phyloP scores from a whole-genome alignment of 257 asterid genomes.

The Jacaranda mimosifolia region DNA sequence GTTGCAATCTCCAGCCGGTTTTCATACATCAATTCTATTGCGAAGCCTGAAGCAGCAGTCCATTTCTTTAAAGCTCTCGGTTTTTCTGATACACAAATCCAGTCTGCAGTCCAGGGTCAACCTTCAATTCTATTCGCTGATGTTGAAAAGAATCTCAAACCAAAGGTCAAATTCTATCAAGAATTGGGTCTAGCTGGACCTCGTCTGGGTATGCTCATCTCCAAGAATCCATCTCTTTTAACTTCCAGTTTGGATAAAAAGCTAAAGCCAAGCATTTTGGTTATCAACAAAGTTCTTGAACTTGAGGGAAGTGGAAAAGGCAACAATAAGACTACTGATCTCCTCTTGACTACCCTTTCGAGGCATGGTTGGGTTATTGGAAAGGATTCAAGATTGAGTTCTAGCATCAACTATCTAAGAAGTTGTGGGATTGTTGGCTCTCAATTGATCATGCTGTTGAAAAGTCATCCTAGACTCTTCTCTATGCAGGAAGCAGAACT shows the following conservation, averaged over 20 bases:
- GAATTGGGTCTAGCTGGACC: slow-evolving; percentile 47
- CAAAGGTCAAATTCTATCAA: slow-evolving; percentile 43
- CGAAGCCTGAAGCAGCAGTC: slow-evolving; percentile 27
- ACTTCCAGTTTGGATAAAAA: slow-evolving; percentile 35
- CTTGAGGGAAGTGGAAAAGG: slow-evolving; percentile 13
- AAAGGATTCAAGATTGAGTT: background rate
- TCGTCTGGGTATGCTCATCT: slow-evolving; percentile 36
- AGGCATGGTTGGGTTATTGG: slow-evolving; percentile 17
- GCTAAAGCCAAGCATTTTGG: slow-evolving; percentile 37
- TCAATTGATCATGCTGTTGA: slow-evolving; percentile 28
- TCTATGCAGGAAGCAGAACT: slow-evolving; percentile 11
- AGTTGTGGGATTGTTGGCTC: slow-evolving; percentile 30
- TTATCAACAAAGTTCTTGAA: slow-evolving; percentile 31
- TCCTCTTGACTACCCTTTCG: slow-evolving; percentile 19
- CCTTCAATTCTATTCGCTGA: slow-evolving; percentile 39
- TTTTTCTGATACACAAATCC: slow-evolving; percentile 27
- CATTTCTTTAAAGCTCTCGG: slow-evolving; percentile 28
- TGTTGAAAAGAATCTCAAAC: slow-evolving; percentile 45
- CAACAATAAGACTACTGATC: background rate
- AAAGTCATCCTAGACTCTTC: slow-evolving; percentile 2
- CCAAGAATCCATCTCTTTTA: slow-evolving; percentile 32
- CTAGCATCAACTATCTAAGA: slow-evolving; percentile 18
- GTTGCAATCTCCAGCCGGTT: slow-evolving; percentile 13
- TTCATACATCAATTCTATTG: background rate
- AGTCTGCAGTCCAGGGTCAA: background rate